Base-by-base conservation (phyloP, 345 rosid genomes). In the Noccaea bulbosa region DNA sequence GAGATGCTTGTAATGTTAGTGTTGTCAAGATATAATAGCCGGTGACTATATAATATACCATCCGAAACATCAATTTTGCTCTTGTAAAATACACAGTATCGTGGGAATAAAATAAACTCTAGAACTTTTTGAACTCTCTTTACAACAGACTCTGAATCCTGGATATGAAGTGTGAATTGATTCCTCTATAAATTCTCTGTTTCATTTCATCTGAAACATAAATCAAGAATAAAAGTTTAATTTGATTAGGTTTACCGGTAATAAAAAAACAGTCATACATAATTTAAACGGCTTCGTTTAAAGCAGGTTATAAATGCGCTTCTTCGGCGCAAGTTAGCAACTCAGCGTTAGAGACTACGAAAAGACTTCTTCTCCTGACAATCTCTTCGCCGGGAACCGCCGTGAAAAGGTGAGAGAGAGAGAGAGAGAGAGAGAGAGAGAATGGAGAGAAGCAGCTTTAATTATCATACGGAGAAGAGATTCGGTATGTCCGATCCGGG, bases 401-500 rank as follows among this genome's bases (percentile, higher is more conserved):
- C 73, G 78, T 59, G 48, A 41, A 4, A 64, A 73, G 27, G 24
- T 35, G 34, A 30, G 11, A 10, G 5, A 16, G 5, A 44, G 55
- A 58, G 32, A 17, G 53, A 44, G 38, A 70, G 45, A 16, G 52
- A 73, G 65, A 46, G 17, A 66, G 33, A 24, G n/a, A 17, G n/a
- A 15, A 75, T 75, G 79, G 75, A 75, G 41, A 54, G 75, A 75
- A 54, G 10, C 10, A 54, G 22, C 39, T 62, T 54, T 54, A 57
- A 37, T 14, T 52, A 35, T 53, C 62, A 8, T 11, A 10, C 64
- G 15, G 59, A 56, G 61, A 75, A 75, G 71, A 75, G 79, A 35
- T 55, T 61, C 16, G 65, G 70, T 62, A 83, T 65, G 54, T 52
- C 76, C 34, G 83, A 75, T 62, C 76, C 75, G 40, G 66, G 32